Conservation (phyloP, 345 rosid genomes). For the Eutrema japonicum region DNA sequence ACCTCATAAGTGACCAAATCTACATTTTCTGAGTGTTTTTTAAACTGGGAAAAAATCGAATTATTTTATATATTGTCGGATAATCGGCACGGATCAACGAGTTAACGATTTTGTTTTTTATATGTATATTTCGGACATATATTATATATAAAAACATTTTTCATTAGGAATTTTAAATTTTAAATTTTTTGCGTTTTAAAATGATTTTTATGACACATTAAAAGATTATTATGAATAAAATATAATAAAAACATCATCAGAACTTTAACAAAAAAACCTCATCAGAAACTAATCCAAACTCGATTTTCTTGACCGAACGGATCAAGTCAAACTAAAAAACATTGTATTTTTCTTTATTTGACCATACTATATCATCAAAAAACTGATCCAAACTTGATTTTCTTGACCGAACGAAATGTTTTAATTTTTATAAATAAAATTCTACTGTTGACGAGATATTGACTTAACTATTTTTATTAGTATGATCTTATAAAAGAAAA, state of each 20-base stretch:
- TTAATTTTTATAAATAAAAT: neutral
- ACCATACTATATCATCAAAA: too few relatives aligned
- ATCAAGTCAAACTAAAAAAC: neutral
- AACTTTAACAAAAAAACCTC: neutral
- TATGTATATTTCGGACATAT: neutral
- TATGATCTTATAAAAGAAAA: neutral
- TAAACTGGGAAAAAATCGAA: neutral
- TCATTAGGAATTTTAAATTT: neutral
- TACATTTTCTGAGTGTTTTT: neutral
- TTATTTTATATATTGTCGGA: neutral
- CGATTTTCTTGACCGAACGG: neutral
- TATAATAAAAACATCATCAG: neutral
- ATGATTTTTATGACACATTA: too few relatives aligned
- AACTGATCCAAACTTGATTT: neutral
- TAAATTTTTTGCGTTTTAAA: too few relatives aligned
- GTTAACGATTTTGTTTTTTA: neutral
- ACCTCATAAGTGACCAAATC: neutral
- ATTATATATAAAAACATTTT: neutral
- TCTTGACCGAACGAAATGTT: neutral
- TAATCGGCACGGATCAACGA: neutral
- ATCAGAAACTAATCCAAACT: neutral
- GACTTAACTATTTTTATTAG: neutral
- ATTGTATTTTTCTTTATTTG: too few relatives aligned
- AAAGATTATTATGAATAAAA: neutral
- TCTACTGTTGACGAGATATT: neutral